Base-by-base conservation (phyloP, 164 flowering plant genomes). In the Magnolia sinica region DNA sequence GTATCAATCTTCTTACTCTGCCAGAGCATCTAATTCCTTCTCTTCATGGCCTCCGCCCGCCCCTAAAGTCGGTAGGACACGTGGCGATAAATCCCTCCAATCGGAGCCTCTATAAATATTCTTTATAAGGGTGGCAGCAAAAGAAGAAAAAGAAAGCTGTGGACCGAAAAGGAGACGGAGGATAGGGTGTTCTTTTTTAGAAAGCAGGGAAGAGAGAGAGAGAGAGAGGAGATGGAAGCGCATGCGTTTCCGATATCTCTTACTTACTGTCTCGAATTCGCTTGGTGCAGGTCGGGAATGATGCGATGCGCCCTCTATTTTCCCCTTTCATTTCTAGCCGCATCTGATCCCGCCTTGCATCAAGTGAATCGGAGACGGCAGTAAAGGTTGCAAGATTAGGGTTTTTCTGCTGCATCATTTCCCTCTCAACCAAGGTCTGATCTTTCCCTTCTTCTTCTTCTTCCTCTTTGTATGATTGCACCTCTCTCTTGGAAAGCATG, bases 241-340 rank as follows among this genome's bases (percentile, higher is more conserved):
- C 45, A 70, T 37, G 16, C 19, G 23, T 11, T 70, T 70, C 9
- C 22, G 50, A 7, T 68, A 81, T 79, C 68, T 27, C 10, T 82
- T 74, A 74, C 86, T 87, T 63, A 83, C 79, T 79, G 85, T 80
- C 86, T 87, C 93, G 84, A 76, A 86, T 86, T 90, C 91, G 93
- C 93, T 90, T 90, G 93, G 93, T 90, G 91, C 93, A 90, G 93
- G 91, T 90, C 94, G 94, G 94, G 94, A 90, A 86, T 71, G 81
- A 75, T 73, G 65, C 76, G 68, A 24, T 8, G 37, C 31, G 45
- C 45, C 45, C 45, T 37, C 45, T 37, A 37, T 37, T 37, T 37
- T 37, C 45, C 45, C 5, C 45, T 50, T 72, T 29, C 76, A 68
- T 24, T 27, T 68, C 72, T 22, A 45, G 72, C 81, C 81, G 82